Evolutionary conservation across 1,139 yeast genomes (phyloP), one percentile per base, ranked within the genome.

Genomic region (Magnusiomyces sp.): DNA sequence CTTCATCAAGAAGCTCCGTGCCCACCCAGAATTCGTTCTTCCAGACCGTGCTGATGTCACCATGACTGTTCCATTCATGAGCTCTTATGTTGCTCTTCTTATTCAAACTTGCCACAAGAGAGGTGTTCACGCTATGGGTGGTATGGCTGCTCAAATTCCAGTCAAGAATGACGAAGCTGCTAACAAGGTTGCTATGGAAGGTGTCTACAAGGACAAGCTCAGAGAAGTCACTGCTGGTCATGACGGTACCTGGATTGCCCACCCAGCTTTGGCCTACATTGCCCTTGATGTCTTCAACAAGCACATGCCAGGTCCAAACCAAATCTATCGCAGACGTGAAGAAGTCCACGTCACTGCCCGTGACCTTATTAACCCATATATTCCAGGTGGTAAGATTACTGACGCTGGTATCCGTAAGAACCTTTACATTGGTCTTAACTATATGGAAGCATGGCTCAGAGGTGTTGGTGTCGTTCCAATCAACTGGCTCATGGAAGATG

Each of bases 81-180:
- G 80, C 45, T 71, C 84, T 16, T 83, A 83, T 61, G 88, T 82
- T 53, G 76, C 78, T 58, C 73, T 80, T 50, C 73, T 83, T 60
- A 83, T 83, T 59, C 72, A 80, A 68, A 80, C 85, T 47, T 80
- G 87, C 66, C 90, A 83, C 71, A 74, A 75, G 66, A 77, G 89
- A 62, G 83, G 81, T 58, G 88, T 83, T 39, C 86, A 80, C 65
- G 92, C 88, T 45, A 80, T 83, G 78, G 90, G 90, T 56, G 90
- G 90, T 56, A 83, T 83, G 90, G 89, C 89, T 58, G 90, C 90
- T 29, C 87, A 81, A 69, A 83, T 83, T 59, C 90, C 90, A 53
- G 80, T 82, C 69, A 83, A 83, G 71, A 73, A 75, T 55, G 88
- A 83, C 61, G 74, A 75, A 45, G 76, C 71, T 52, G 80, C 83